Evolutionary conservation across 805 yeast species (phyloP).

Genomic region (Maudiozyma barnettii): DNA sequence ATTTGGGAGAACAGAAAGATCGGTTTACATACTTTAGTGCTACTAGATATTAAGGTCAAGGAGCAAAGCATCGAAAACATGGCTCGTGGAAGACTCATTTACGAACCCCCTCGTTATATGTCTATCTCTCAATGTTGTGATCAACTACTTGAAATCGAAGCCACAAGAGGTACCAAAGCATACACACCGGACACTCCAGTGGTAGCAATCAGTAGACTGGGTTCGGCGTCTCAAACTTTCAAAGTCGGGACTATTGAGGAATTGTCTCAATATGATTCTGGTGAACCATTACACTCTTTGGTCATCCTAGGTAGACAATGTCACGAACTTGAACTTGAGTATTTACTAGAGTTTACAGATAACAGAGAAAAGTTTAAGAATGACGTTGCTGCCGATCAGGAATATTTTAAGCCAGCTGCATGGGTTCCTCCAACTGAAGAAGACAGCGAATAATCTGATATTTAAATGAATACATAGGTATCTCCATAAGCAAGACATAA

Average conservation of each 20-base stretch:
- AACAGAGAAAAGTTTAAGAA: conserved; percentile 41
- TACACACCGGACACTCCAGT: conserved; percentile 86
- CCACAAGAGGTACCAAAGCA: conserved; percentile 60
- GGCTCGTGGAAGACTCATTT: conserved; percentile 84
- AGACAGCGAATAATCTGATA: conserved; percentile 9
- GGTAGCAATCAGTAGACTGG: conserved; percentile 85
- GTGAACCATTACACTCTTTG: conserved; percentile 89
- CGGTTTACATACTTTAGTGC: conserved; percentile 83
- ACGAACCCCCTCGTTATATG: conserved; percentile 98
- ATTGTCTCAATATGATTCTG: conserved; percentile 75
- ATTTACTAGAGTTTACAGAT: conserved; percentile 65
- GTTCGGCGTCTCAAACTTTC: conserved; percentile 74
- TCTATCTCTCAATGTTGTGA: conserved; percentile 79
- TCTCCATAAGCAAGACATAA: no score
- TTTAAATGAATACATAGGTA: no score
- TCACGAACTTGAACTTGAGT: conserved; percentile 87
- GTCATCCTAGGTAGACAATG: conserved; percentile 87
- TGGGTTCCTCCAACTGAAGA: conserved; percentile 44
- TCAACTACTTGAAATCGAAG: conserved; percentile 84
- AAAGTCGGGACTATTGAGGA: conserved; percentile 78
- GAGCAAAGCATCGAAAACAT: conserved; percentile 92
- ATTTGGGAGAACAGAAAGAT: conserved; percentile 79
- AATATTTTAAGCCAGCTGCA: conserved; percentile 64
- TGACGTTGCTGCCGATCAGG: conserved; percentile 46
- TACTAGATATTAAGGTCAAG: conserved; percentile 89